These are phyloP conservation scores for Fusarium piperis DNA, from an alignment of 2,329 filamentous ascomycete genomes.

Conservation along the genomic window DNA sequence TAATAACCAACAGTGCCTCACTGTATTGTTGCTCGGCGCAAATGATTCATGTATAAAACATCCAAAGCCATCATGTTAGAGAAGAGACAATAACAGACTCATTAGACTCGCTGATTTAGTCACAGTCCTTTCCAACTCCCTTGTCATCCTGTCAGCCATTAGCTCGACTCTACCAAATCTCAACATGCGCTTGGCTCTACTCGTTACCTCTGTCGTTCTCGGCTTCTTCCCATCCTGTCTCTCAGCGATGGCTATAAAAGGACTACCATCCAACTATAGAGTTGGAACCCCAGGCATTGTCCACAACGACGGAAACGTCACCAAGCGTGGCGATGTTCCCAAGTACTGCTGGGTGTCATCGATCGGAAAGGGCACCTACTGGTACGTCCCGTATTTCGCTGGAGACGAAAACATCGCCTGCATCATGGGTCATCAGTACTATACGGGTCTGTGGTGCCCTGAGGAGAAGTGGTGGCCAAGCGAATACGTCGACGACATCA, in stretches of 20 bases:
- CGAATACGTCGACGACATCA: conserved; percentile 5
- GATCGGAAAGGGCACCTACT: neutral
- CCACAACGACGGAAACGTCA: neutral
- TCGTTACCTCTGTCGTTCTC: neutral
- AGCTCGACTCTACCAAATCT: neutral
- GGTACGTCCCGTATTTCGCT: neutral
- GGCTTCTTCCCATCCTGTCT: neutral
- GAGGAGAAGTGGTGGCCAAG: conserved; percentile 5
- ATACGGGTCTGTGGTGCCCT: neutral
- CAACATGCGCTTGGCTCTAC: neutral
- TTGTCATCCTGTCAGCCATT: neutral
- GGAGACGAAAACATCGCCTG: neutral
- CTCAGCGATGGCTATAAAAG: neutral
- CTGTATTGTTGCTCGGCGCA: neutral
- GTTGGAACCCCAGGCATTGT: neutral
- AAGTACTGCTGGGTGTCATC: neutral
- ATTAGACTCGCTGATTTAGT: neutral
- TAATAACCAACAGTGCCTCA: neutral
- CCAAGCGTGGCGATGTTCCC: neutral
- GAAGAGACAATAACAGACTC: neutral
- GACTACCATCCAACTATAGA: neutral
- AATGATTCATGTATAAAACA: neutral
- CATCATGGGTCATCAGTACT: neutral
- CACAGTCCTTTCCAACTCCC: neutral
- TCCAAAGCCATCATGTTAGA: neutral